Base-by-base conservation (phyloP, 2,329 filamentous ascomycete species). In the Aspergillus oerlinghausenensis region DNA sequence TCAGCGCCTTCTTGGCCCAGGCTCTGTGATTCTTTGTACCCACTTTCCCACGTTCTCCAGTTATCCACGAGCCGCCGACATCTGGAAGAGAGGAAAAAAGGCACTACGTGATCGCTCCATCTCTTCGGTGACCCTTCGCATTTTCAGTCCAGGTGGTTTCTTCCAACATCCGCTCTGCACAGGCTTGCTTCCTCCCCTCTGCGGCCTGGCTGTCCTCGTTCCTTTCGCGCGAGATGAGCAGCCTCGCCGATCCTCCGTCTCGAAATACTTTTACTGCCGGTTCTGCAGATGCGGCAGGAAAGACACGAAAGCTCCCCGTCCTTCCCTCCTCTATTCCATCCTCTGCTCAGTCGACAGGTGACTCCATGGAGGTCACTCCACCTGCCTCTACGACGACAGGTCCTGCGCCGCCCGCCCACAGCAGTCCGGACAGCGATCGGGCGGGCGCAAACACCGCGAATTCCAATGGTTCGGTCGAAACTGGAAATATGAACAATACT, bases 311-410 rank as follows among this genome's bases (percentile, higher is more conserved):
- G 49, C 78, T 83, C 49, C 79, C 81, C 51, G 77, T 83, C 57
- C 75, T 82, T 51, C 75, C 79, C 19, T 80, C 79, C 19, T 77
- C 78, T 38, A 66, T 77, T 40, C 67, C 71, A 52, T 70, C 76
- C 49, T 75, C 77, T 50, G 47, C 45, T 28, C 73, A 75, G 50
- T 70, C 75, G 58, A 73, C 77, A 32, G 76, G 75, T 55, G 82
- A 83, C 61, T 76, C 79, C 55, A 85, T 84, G 81, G 81, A 84
- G 56, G 74, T 82, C 52, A 80, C 80, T 55, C 78, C 80, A 47
- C 73, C 79, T 47, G 68, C 76, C 56, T 70, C 75, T 40, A 63
- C 71, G 23, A 72, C 76, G 50, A 80, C 81, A 76, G 63, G 62
- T 32, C 57, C 58, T 38, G 77, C 76, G 25, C 79, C 79, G 51